These are phyloP conservation scores for Epichloe sibirici DNA, from an alignment of 2,329 filamentous ascomycete species.

Conservation along the genomic window DNA sequence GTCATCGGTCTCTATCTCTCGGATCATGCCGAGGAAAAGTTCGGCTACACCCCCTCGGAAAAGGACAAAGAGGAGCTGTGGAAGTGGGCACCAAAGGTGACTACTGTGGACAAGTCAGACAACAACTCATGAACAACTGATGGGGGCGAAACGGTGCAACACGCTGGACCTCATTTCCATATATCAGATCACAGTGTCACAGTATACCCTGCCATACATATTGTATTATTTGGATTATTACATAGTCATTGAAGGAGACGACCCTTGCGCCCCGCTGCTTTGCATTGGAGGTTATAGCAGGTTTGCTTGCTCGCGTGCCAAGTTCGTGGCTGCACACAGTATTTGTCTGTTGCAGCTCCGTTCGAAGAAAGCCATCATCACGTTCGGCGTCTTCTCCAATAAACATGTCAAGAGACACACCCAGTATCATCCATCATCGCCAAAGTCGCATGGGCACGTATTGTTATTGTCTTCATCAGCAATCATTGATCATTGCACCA, in stretches of 20 bases:
- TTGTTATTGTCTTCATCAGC: not conserved
- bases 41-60: slow-evolving; percentile 61
- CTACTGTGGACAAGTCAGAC: slow-evolving; percentile 36
- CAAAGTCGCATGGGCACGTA: no score
- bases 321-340: no score
- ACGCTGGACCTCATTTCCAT: not conserved
- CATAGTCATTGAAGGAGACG: not conserved
- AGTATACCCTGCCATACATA: not conserved
- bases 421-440: no score
- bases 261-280: not conserved
- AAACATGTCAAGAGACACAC: no score
- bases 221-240: no score
- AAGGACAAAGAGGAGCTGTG: slow-evolving; percentile 59
- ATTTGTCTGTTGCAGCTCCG: no score
- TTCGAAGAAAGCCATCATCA: no score
- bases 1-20: slow-evolving; percentile 59
- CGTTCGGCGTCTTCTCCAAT: no score
- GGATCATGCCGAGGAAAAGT: slow-evolving; percentile 58
- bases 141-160: not conserved
- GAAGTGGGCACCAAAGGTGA: slow-evolving; percentile 49
- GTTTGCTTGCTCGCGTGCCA: no score
- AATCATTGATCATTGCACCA: slow-evolving; percentile 1
- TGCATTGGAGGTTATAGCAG: no score
- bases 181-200: not conserved
- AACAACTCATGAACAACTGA: not conserved